Percentiles rank a stretch among this genome's conserved stretches.
These are phyloP conservation scores for Astragalus membranaceus DNA, from an alignment of 306 rosid species.

Conservation along the genomic window DNA sequence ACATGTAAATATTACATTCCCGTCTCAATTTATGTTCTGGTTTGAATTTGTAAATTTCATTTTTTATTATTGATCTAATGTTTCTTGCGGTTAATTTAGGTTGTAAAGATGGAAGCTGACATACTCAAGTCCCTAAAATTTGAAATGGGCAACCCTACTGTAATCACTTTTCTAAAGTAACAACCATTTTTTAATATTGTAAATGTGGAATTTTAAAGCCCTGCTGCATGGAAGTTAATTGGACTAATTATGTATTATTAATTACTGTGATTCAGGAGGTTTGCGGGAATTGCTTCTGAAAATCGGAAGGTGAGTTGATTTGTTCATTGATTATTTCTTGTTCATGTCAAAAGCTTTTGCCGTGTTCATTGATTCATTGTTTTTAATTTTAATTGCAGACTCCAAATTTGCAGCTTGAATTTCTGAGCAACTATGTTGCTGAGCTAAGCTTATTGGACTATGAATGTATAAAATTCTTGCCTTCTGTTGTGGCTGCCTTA, in stretches of 20 bases:
- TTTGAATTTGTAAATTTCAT: neutral
- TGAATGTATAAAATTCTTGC: slow-evolving; percentile 50
- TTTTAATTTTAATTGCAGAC: slow-evolving; percentile 31
- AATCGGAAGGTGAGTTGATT: slow-evolving; percentile 36
- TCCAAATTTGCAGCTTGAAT: slow-evolving; percentile 45
- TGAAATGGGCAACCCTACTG: slow-evolving; percentile 80
- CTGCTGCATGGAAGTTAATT: neutral
- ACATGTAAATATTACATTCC: slow-evolving; percentile 30
- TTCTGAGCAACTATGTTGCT: slow-evolving; percentile 56
- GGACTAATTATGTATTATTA: neutral
- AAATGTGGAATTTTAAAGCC: too few species aligned
- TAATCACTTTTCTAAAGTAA: slow-evolving; percentile 68
- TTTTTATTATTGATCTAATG: neutral
- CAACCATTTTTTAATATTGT: too few species aligned
- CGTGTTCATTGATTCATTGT: neutral
- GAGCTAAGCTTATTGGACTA: slow-evolving; percentile 82
- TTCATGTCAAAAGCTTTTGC: neutral
- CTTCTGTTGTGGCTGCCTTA: slow-evolving; percentile 78
- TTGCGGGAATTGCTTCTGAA: slow-evolving; percentile 31
- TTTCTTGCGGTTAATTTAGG: slow-evolving; percentile 28
- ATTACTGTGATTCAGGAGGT: slow-evolving; percentile 33
- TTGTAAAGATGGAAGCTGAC: slow-evolving; percentile 74
- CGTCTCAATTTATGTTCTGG: neutral
- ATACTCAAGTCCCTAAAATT: slow-evolving; percentile 57
- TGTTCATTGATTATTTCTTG: neutral